Evolutionary conservation across 768 basidiomycete genomes (phyloP), one percentile per base, ranked within the genome.

Genomic region (Crucibulum laeve): DNA sequence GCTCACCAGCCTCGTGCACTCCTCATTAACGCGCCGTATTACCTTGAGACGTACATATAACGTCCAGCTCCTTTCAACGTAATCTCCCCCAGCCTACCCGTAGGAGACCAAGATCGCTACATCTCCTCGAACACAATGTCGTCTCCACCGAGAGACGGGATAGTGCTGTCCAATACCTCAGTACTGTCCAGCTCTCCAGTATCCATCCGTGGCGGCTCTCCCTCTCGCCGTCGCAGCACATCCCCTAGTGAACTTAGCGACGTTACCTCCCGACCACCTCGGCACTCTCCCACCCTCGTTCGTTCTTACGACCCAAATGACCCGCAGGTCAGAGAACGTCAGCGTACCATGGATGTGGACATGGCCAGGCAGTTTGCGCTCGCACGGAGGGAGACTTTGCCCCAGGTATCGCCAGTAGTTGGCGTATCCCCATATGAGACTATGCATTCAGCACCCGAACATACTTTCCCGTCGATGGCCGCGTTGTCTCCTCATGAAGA

Each of bases 271-370:
- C 73, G 67, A 1, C 59, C 74, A 38, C n/a, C n/a, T n/a, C 73
- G 82, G 18, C 73, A 71, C 44, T 86, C 86, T 1, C 85, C 87
- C 0, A 79, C 79, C 2, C 62, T 85, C 13, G 58, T 65, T 1
- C 77, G 84, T 33, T 73, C 84, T 6, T 74, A 77, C 47, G 82
- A 88, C 57, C 77, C 74, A 7, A 74, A 82, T 67, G 84, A 89
- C 56, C 80, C 85, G 0, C 79, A 87, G 42, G 80, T 79, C 15
- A 72, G 83, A 43, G 92, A 96, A 61, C 80, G 93, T 15, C 93
- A 97, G 69, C 78, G 87, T 25, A 82, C 90, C 4, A 89, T 96
- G 84, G 94, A 97, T 55, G 89, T 89, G 0, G 92, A 94, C 55
- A 91, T 91, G 87, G 90, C 87, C 42, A 76, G 89, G 58, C 84